Base-by-base conservation (phyloP, 352 stramenopile species). In the Phytophthora sansomeana region DNA sequence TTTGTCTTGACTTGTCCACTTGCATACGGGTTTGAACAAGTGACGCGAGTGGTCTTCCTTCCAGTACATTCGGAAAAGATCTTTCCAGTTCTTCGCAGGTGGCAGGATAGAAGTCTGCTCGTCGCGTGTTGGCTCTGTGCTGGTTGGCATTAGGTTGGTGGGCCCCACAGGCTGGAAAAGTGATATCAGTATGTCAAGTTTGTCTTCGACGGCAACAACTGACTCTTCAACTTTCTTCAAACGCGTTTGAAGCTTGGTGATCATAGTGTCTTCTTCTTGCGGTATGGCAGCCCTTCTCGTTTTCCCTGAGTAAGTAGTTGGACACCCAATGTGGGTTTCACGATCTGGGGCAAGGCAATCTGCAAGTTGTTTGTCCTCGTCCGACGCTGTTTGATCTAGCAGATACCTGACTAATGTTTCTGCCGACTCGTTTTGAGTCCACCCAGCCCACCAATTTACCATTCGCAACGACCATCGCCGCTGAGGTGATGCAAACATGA, bases 281-380 rank as follows among this genome's bases (percentile, higher is more conserved):
- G 53, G 6, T 2, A 16, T 2, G 5, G 13, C 6, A 3, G 19
- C 3, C 9, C 42, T 59, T 24, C 38, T 26, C 29, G 41, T 59
- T 7, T 13, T 0, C 19, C 54, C 10, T 4, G n/a, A 39, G 39
- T n/a, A 53, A 4, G 42, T 53, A 3, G 42, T 53, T 8, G 54
- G 53, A 5, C 53, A 60, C 5, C 28, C 39, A 16, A 13, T 6
- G 35, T 60, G 52, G 4, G 9, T 2, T 42, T 60, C 28, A 10
- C 17, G 19, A 50, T 61, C 28, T 28, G 53, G 30, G 1, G 41
- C 29, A 5, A 36, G 36, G 7, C 46, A 58, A 19, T 64, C 44
- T 0, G 57, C 44, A 7, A 64, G 46, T 33, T 64, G 57, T 6
- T 56, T 58, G 17, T 58, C 57, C 51, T 64, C 35, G 16, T 64